A percentile compares a stretch with the other conserved stretches of the same genome.
Conservation (phyloP, 495 filamentous ascomycete genomes). For the Penicillium crystallinum region DNA sequence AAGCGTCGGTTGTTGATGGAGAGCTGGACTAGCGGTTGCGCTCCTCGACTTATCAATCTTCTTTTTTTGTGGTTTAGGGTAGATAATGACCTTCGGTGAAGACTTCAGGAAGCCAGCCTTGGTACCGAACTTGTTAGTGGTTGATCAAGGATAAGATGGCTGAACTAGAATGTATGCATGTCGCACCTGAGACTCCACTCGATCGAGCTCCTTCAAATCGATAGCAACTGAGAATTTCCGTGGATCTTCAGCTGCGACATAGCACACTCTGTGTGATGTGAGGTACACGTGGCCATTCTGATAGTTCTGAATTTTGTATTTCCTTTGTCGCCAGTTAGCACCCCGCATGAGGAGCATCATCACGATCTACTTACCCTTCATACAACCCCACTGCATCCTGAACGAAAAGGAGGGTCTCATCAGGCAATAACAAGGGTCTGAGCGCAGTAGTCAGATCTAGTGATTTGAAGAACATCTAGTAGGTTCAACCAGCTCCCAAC, state of each 20-base stretch:
- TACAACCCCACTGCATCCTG: slow-evolving; percentile 97
- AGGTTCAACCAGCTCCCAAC: slow-evolving; percentile 9
- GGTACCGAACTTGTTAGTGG: slow-evolving; percentile 1
- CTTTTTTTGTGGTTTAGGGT: slow-evolving; percentile 68
- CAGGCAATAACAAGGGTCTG: slow-evolving; percentile 82
- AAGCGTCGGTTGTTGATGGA: slow-evolving; percentile 17
- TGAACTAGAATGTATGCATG: background rate
- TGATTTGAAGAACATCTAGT: slow-evolving; percentile 92
- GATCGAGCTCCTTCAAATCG: slow-evolving; percentile 85
- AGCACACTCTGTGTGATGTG: slow-evolving; percentile 91
- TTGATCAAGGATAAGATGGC: background rate
- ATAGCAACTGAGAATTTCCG: slow-evolving; percentile 79
- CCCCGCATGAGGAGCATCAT: slow-evolving; percentile 8
- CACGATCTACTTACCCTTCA: slow-evolving; percentile 69
- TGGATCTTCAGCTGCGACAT: slow-evolving; percentile 85
- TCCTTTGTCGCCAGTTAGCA: slow-evolving; percentile 46
- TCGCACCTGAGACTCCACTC: slow-evolving; percentile 81
- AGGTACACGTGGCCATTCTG: slow-evolving; percentile 96
- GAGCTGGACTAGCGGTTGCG: slow-evolving; percentile 31
- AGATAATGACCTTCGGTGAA: slow-evolving; percentile 84
- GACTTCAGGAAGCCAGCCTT: slow-evolving; percentile 94
- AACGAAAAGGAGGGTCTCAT: slow-evolving; percentile 89
- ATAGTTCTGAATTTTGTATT: slow-evolving; percentile 89
- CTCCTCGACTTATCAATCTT: slow-evolving; percentile 29
- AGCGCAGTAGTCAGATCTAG: slow-evolving; percentile 93